Conservation (phyloP, 179 eudicot species). For the Nepenthes alata region DNA sequence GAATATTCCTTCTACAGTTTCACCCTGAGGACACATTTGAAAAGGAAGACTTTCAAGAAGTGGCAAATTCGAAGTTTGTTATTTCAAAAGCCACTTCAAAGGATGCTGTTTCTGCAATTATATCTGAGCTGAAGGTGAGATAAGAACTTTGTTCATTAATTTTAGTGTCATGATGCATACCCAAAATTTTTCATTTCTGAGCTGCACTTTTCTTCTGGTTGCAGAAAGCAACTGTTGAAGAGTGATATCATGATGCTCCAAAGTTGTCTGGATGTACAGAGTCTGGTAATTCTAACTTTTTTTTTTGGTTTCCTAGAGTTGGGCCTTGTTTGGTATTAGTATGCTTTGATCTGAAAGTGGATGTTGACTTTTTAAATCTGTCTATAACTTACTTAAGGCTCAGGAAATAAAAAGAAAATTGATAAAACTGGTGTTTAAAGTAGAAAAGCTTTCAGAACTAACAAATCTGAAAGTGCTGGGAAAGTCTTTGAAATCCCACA, state of each 20-base stretch:
- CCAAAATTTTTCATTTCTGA: not conserved
- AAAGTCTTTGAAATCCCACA: too few species aligned
- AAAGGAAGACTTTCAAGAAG: constrained; percentile 86
- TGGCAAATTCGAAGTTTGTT: constrained; percentile 63
- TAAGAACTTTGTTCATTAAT: constrained; percentile 7
- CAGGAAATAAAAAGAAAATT: too few species aligned
- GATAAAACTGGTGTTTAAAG: too few species aligned
- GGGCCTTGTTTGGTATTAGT: not conserved
- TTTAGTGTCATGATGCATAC: not conserved
- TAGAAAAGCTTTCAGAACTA: too few species aligned
- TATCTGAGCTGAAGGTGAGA: constrained; percentile 64
- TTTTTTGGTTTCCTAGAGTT: constrained; percentile 1
- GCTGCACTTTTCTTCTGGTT: constrained; percentile 6
- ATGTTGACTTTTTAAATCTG: too few species aligned
- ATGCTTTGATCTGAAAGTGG: too few species aligned
- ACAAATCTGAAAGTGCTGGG: too few species aligned
- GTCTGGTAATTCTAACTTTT: constrained; percentile 45
- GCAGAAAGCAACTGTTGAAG: constrained; percentile 81
- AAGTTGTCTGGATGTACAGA: constrained; percentile 66
- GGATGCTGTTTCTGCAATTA: constrained; percentile 73
- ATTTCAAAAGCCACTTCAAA: constrained; percentile 64
- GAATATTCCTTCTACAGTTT: constrained; percentile 31
- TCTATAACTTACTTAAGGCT: too few species aligned
- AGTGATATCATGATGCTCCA: constrained; percentile 89
- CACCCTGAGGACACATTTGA: constrained; percentile 90